Conservation (phyloP, 345 rosid species). For the Gossypium longicalyx region DNA sequence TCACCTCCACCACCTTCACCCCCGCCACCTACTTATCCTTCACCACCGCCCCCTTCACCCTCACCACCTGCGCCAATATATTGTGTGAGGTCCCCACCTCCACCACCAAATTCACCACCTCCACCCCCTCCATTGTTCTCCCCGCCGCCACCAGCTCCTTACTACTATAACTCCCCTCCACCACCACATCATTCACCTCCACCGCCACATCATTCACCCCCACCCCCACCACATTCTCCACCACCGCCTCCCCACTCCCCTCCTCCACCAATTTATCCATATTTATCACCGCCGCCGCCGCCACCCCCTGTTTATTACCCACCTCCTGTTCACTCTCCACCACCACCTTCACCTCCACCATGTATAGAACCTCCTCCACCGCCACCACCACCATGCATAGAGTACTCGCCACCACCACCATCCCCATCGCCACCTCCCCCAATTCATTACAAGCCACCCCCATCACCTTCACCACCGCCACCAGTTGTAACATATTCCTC, state of each 20-base stretch:
- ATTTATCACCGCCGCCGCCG: slow-evolving; percentile 48
- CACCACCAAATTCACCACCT: slow-evolving; percentile 38
- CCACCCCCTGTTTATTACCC: slow-evolving; percentile 37
- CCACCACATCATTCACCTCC: slow-evolving; percentile 40
- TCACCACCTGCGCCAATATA: slow-evolving; percentile 32
- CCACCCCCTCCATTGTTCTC: slow-evolving; percentile 34
- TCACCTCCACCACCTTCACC: slow-evolving; percentile 15
- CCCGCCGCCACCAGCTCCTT: slow-evolving; percentile 43
- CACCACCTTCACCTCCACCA: slow-evolving; percentile 47
- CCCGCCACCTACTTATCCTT: slow-evolving; percentile 34
- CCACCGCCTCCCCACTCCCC: slow-evolving; percentile 44
- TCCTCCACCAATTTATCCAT: slow-evolving; percentile 45
- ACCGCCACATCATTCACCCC: slow-evolving; percentile 27
- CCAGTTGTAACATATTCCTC: slow-evolving; percentile 6
- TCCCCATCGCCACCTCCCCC: slow-evolving; percentile 48
- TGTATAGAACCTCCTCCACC: slow-evolving; percentile 66
- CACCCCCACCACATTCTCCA: slow-evolving; percentile 38
- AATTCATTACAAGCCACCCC: slow-evolving; percentile 19
- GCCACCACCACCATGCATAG: slow-evolving; percentile 36
- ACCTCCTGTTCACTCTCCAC: background rate
- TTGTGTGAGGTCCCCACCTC: slow-evolving; percentile 30
- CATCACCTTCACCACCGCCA: slow-evolving; percentile 29
- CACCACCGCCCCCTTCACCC: slow-evolving; percentile 36
- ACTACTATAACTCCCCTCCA: slow-evolving; percentile 43
- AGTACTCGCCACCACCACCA: slow-evolving; percentile 30